These are phyloP conservation scores for Colletotrichum truncatum DNA, from an alignment of 2,329 filamentous ascomycete species.

Conservation along the genomic window DNA sequence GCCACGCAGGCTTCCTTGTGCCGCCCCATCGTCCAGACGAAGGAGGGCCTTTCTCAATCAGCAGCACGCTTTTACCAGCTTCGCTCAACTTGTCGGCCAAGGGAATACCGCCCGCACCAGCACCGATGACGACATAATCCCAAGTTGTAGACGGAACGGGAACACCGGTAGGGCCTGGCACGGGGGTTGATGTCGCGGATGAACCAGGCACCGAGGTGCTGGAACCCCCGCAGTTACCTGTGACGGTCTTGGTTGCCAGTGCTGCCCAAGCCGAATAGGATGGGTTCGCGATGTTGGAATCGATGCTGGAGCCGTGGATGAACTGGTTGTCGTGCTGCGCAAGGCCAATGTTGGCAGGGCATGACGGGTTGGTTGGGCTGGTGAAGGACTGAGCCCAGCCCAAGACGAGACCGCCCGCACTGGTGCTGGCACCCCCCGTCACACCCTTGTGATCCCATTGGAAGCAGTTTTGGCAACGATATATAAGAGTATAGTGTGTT, in stretches of 20 bases:
- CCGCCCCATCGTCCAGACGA: slow-evolving; percentile 74
- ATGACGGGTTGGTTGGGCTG: slow-evolving; percentile 50
- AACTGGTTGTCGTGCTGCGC: slow-evolving; percentile 64
- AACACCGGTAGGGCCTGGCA: slow-evolving; percentile 40
- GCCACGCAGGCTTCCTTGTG: slow-evolving; percentile 69
- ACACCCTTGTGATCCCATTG: slow-evolving; percentile 60
- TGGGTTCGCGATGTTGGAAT: slow-evolving; percentile 45
- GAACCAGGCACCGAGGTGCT: slow-evolving; percentile 37
- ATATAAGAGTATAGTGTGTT: slow-evolving; percentile 70
- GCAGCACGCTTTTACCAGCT: slow-evolving; percentile 70
- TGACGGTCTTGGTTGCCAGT: slow-evolving; percentile 51
- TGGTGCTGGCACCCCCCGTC: slow-evolving; percentile 54
- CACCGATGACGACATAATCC: slow-evolving; percentile 72
- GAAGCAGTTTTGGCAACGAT: slow-evolving; percentile 69
- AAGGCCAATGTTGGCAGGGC: slow-evolving; percentile 55
- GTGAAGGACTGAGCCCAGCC: slow-evolving; percentile 64
- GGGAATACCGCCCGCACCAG: slow-evolving; percentile 68
- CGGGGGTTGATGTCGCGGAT: slow-evolving; percentile 26
- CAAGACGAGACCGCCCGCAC: slow-evolving; percentile 53
- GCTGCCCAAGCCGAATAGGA: slow-evolving; percentile 54
- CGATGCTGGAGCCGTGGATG: slow-evolving; percentile 55
- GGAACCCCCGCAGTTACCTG: slow-evolving; percentile 42
- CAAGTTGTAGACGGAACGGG: slow-evolving; percentile 50
- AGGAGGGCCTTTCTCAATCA: slow-evolving; percentile 68
- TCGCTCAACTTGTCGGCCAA: slow-evolving; percentile 72